Evolutionary conservation across 2,329 filamentous ascomycete species (phyloP).

Genomic region (Penicillium sp.): DNA sequence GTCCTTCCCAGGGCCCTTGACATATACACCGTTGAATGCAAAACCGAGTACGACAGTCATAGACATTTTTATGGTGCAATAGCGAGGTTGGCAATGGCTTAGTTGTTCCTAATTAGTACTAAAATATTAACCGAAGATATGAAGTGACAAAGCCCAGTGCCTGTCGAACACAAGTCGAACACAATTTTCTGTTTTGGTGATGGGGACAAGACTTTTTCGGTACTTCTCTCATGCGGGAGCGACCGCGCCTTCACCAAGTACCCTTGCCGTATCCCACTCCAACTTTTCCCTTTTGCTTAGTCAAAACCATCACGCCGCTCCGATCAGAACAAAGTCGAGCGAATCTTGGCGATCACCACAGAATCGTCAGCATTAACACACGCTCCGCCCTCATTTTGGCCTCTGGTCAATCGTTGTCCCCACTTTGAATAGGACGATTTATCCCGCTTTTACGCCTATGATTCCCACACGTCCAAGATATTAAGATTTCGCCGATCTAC

Average conservation of each 20-base stretch:
- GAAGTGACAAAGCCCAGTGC: too few relatives aligned
- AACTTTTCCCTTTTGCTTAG: conserved; percentile 21
- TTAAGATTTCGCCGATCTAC: conserved; percentile 8
- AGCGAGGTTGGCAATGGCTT: too few relatives aligned
- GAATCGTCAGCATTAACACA: conserved; percentile 24
- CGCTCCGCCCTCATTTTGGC: background rate
- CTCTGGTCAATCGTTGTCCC: background rate
- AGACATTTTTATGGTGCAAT: too few relatives aligned
- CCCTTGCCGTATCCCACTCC: conserved; percentile 4
- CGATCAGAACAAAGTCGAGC: conserved; percentile 17
- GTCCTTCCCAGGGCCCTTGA: too few relatives aligned
- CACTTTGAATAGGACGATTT: background rate
- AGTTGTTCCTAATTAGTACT: too few relatives aligned
- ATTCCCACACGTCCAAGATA: conserved; percentile 5
- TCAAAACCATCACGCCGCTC: conserved; percentile 17
- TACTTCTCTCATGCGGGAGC: background rate
- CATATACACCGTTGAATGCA: too few relatives aligned
- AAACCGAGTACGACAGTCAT: too few relatives aligned
- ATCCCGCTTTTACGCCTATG: conserved; percentile 5
- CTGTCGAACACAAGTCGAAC: too few relatives aligned
- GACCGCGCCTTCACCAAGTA: background rate
- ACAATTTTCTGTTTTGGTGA: too few relatives aligned
- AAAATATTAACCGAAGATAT: too few relatives aligned
- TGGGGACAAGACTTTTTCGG: background rate
- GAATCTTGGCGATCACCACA: conserved; percentile 36